A percentile compares a stretch with the other conserved stretches of the same genome.
Evolutionary conservation across 306 rosid genomes (phyloP).

Genomic region (Citrullus colocynthis): DNA sequence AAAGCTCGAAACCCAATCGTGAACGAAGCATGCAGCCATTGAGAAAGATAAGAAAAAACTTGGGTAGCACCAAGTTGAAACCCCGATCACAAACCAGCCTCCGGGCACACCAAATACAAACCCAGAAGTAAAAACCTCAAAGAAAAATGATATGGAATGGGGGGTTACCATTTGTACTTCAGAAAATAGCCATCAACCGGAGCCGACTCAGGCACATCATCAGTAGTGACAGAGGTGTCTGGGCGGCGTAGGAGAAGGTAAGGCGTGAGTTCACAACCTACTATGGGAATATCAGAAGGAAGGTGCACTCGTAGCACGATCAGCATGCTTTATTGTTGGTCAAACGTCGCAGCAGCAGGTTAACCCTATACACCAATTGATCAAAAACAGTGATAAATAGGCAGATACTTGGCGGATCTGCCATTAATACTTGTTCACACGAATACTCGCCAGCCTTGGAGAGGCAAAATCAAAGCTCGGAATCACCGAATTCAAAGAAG

Average conservation of each 20-base stretch:
- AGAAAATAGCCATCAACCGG: conserved; percentile 74
- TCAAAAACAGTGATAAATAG: conserved; percentile 9
- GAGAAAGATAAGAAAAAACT: neutral
- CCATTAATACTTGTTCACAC: conserved; percentile 49
- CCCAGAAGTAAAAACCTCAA: neutral
- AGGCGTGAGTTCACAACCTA: conserved; percentile 94
- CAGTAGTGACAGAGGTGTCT: conserved; percentile 34
- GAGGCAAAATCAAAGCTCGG: conserved; percentile 21
- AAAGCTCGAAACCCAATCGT: neutral
- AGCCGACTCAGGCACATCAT: conserved; percentile 65
- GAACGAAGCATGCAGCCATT: neutral
- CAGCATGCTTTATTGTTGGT: conserved; percentile 63
- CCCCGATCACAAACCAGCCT: neutral
- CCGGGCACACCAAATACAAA: neutral
- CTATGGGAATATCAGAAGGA: conserved; percentile 96
- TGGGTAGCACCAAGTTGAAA: neutral
- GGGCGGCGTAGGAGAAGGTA: conserved; percentile 72
- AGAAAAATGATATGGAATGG: neutral
- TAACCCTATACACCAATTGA: conserved; percentile 27
- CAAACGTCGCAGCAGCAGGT: conserved; percentile 24
- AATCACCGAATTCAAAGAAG: neutral
- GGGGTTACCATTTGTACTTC: conserved; percentile 71
- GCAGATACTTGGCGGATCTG: conserved; percentile 82
- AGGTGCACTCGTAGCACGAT: conserved; percentile 89
- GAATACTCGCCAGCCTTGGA: conserved; percentile 63